These are phyloP conservation scores for Calonectria naviculata DNA, from an alignment of 2,329 filamentous ascomycete genomes.

Conservation along the genomic window DNA sequence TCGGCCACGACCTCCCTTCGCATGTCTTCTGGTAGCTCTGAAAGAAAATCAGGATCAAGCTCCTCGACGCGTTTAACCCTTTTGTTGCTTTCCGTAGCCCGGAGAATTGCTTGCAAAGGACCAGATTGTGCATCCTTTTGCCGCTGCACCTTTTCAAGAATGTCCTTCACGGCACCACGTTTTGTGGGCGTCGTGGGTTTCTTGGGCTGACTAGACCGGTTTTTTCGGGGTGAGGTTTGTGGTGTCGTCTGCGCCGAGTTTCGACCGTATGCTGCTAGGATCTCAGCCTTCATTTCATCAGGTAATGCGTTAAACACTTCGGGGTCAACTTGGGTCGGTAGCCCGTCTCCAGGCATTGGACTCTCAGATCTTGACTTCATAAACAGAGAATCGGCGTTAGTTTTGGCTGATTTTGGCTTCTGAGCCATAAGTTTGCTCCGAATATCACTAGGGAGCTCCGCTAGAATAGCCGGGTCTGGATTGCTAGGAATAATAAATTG, in stretches of 20 bases:
- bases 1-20: constrained; percentile 82
- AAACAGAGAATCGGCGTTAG: constrained; percentile 42
- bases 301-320: constrained; percentile 87
- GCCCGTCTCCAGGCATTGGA: constrained; percentile 53
- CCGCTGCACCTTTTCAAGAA: constrained; percentile 59
- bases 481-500: constrained; percentile 93
- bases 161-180: constrained; percentile 58
- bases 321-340: constrained; percentile 85
- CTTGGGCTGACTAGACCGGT: constrained; percentile 61
- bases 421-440: constrained; percentile 78
- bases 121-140: constrained; percentile 66
- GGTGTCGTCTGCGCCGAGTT: constrained; percentile 48
- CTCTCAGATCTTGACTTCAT: constrained; percentile 50
- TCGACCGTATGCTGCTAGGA: constrained; percentile 77
- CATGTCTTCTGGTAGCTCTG: constrained; percentile 85
- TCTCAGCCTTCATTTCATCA: constrained; percentile 85
- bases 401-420: constrained; percentile 44
- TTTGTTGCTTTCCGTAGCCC: constrained; percentile 51
- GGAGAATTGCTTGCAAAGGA: constrained; percentile 80
- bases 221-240: constrained; percentile 67
- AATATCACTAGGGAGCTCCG: constrained; percentile 87
- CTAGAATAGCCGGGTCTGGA: constrained; percentile 82
- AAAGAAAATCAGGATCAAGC: constrained; percentile 79
- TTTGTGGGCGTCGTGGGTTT: constrained; percentile 74
- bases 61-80: constrained; percentile 53